Conservation (phyloP, 768 basidiomycete genomes). For the Suillus sp. region DNA sequence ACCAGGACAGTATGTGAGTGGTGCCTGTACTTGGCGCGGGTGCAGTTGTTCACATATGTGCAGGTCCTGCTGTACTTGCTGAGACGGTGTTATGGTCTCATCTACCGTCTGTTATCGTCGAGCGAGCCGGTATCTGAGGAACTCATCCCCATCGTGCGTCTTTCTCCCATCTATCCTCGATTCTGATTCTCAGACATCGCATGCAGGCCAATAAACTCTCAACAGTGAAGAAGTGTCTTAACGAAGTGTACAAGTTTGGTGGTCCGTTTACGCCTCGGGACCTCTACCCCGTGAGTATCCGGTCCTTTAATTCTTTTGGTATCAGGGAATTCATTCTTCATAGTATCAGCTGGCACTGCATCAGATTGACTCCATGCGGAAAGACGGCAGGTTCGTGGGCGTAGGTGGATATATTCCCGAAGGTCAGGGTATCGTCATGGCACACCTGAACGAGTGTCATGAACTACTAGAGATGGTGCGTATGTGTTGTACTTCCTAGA, state of each 20-base stretch:
- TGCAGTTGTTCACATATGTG: background rate
- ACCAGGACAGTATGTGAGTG: conserved; percentile 88
- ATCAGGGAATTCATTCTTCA: conserved; percentile 13
- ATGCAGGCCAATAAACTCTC: conserved; percentile 91
- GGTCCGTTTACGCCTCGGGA: conserved; percentile 92
- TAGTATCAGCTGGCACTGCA: conserved; percentile 93
- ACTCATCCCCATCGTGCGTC: conserved; percentile 87
- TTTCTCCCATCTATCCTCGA: conserved; percentile 11
- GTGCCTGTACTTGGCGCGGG: background rate
- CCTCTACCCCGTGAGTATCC: conserved; percentile 79
- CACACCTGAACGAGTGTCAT: conserved; percentile 94
- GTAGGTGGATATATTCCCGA: conserved; percentile 89
- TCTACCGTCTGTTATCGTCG: conserved; percentile 90
- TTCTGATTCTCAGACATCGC: conserved; percentile 7
- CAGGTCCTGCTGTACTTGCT: conserved; percentile 93
- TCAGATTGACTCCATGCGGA: conserved; percentile 91
- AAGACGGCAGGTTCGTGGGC: conserved; percentile 92
- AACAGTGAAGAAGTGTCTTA: conserved; percentile 95
- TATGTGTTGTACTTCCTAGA: conserved; percentile 10
- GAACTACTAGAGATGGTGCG: conserved; percentile 92
- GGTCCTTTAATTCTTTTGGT: conserved; percentile 9
- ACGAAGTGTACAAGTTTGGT: conserved; percentile 94
- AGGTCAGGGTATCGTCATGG: conserved; percentile 95
- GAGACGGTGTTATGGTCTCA: conserved; percentile 93
- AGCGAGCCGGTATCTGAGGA: conserved; percentile 98